These are phyloP conservation scores for Periconia digitata DNA, from an alignment of 2,329 filamentous ascomycete genomes.

Conservation along the genomic window DNA sequence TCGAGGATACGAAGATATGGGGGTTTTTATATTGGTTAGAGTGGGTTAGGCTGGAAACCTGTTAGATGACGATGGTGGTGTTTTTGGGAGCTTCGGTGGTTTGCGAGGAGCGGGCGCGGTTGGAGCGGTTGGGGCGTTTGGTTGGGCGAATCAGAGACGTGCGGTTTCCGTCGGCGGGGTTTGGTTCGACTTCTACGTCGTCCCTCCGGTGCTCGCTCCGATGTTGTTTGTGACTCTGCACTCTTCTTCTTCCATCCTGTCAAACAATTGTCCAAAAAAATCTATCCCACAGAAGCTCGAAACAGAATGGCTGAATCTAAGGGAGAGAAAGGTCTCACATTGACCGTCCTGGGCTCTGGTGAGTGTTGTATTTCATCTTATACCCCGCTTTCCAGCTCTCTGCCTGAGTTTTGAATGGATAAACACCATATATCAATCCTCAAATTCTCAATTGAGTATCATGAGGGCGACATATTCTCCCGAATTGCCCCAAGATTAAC, in stretches of 20 bases:
- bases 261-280: not conserved
- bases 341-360: conserved; percentile 83
- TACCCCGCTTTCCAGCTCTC: not conserved
- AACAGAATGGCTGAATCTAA: conserved; percentile 32
- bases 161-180: conserved; percentile 1
- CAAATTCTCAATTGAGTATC: not conserved
- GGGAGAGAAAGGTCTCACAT: conserved; percentile 58
- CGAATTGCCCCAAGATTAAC: too few species aligned
- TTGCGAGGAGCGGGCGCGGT: not conserved
- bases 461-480: too few species aligned
- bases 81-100: too few species aligned
- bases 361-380: conserved; percentile 43
- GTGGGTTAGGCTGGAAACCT: not conserved
- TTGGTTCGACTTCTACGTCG: not conserved
- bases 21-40: not conserved
- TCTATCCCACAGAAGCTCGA: not conserved
- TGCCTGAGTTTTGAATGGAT: not conserved
- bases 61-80: not conserved
- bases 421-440: not conserved
- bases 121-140: not conserved
- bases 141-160: not conserved
- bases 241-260: conserved; percentile 10
- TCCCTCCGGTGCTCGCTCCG: not conserved
- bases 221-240: not conserved
- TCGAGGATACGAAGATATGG: not conserved